Percentiles rank a stretch among this genome's conserved stretches.
Conservation (phyloP, 257 asterid genomes). For the Osmanthus fragrans region DNA sequence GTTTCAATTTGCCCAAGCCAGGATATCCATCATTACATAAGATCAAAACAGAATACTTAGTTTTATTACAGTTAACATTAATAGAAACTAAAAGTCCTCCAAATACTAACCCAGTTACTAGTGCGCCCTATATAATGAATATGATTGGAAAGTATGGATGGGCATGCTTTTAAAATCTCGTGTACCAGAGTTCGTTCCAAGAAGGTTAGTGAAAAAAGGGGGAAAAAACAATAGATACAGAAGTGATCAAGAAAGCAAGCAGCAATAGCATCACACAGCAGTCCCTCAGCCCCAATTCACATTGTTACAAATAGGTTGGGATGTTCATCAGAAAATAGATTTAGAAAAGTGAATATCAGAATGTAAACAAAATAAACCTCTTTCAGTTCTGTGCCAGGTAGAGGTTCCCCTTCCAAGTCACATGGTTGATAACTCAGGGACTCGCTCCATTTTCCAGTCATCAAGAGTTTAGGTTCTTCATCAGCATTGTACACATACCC, state of each 20-base stretch:
- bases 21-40: slow-evolving; percentile 15
- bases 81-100: neutral
- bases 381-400: slow-evolving; percentile 80
- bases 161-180: slow-evolving; percentile 1
- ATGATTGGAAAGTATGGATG: slow-evolving; percentile 1
- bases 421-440: slow-evolving; percentile 89
- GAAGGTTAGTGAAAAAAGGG: neutral
- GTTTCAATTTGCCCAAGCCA: slow-evolving; percentile 8
- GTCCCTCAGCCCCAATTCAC: slow-evolving; percentile 6
- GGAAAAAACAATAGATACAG: neutral
- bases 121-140: slow-evolving; percentile 8
- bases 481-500: slow-evolving; percentile 88
- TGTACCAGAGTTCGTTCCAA: neutral
- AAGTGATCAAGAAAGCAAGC: slow-evolving; percentile 1
- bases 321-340: neutral
- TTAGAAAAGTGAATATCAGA: slow-evolving; percentile 1
- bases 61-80: neutral
- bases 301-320: slow-evolving; percentile 7
- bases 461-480: slow-evolving; percentile 95
- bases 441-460: slow-evolving; percentile 98
- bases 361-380: slow-evolving; percentile 52
- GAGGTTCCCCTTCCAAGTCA: slow-evolving; percentile 96
- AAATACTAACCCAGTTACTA: slow-evolving; percentile 3
- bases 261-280: slow-evolving; percentile 1
- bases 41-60: neutral